phyloP scores from a whole-genome alignment of 2,329 filamentous ascomycete species.

The Microsporum ferrugineum region DNA sequence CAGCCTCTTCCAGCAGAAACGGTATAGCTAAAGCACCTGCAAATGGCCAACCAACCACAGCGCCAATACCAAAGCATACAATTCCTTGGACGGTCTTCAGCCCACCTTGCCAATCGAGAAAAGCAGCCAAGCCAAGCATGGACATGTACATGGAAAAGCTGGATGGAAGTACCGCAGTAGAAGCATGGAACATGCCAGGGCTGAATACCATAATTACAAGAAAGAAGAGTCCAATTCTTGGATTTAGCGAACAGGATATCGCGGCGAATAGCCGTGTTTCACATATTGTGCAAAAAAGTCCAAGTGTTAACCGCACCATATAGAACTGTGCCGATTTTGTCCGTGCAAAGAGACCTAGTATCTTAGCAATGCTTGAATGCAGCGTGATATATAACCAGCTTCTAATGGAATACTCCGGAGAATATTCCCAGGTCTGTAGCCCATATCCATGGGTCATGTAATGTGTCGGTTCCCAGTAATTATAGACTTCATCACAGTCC shows the following conservation, averaged over 20 bases:
- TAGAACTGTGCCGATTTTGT: constrained; percentile 64
- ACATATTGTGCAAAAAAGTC: constrained; percentile 63
- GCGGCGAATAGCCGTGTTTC: constrained; percentile 72
- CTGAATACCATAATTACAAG: constrained; percentile 64
- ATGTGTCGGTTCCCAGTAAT: constrained; percentile 96
- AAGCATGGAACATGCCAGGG: constrained; percentile 88
- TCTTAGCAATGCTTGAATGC: constrained; percentile 60
- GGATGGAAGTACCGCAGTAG: constrained; percentile 75
- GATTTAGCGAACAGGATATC: constrained; percentile 64
- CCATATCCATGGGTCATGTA: constrained; percentile 89
- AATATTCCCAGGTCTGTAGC: constrained; percentile 97
- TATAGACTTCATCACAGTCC: constrained; percentile 97
- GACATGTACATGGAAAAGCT: constrained; percentile 94
- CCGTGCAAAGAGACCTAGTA: constrained; percentile 46
- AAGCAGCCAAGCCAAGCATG: constrained; percentile 75
- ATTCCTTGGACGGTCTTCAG: constrained; percentile 72
- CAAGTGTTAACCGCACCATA: constrained; percentile 64
- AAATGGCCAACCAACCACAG: constrained; percentile 89
- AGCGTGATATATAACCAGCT: constrained; percentile 85
- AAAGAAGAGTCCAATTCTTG: constrained; percentile 75
- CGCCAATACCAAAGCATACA: constrained; percentile 79
- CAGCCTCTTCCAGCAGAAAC: constrained; percentile 65
- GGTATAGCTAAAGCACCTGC: constrained; percentile 69
- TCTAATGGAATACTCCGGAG: constrained; percentile 83
- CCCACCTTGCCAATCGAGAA: constrained; percentile 78